Conservation (phyloP, 306 rosid species). For the Herpetospermum pedunculosum region DNA sequence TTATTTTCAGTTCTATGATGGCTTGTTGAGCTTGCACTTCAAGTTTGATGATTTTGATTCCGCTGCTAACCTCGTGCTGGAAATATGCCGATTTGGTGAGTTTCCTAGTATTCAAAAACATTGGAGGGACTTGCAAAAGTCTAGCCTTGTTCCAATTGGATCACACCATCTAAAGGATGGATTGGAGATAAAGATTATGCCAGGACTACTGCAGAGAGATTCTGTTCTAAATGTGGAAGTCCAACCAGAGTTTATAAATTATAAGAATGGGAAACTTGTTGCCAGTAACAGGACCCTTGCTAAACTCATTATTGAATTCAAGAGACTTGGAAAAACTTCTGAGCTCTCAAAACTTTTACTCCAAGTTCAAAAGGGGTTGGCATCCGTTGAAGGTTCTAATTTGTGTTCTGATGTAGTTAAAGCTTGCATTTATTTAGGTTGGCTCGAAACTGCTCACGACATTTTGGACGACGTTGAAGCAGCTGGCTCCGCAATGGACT, state of each 20-base stretch:
- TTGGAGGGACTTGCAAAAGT: slow-evolving; percentile 21
- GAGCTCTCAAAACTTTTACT: slow-evolving; percentile 58
- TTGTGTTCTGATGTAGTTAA: slow-evolving; percentile 46
- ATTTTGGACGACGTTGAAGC: slow-evolving; percentile 67
- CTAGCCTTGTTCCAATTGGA: slow-evolving; percentile 55
- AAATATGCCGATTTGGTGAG: slow-evolving; percentile 33
- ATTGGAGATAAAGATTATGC: slow-evolving; percentile 43
- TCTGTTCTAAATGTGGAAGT: slow-evolving; percentile 50
- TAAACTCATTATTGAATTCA: slow-evolving; percentile 41
- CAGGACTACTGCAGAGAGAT: slow-evolving; percentile 58
- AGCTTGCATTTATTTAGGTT: slow-evolving; percentile 63
- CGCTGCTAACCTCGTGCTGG: slow-evolving; percentile 53
- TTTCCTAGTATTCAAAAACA: slow-evolving; percentile 18
- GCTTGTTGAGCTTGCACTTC: slow-evolving; percentile 78
- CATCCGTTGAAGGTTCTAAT: slow-evolving; percentile 35
- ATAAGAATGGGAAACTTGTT: slow-evolving; percentile 50
- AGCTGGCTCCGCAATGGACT: slow-evolving; percentile 27
- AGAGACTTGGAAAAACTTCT: slow-evolving; percentile 28
- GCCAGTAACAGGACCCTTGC: slow-evolving; percentile 53
- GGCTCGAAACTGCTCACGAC: slow-evolving; percentile 89
- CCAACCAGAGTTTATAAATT: slow-evolving; percentile 40
- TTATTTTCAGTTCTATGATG: slow-evolving; percentile 58
- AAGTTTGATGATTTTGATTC: slow-evolving; percentile 55
- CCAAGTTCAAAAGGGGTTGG: slow-evolving; percentile 28
- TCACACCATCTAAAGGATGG: slow-evolving; percentile 44